These are phyloP conservation scores for Polyrhizophydium stewartii DNA, from an alignment of 371 early-diverging fungal genomes.

Conservation along the genomic window DNA sequence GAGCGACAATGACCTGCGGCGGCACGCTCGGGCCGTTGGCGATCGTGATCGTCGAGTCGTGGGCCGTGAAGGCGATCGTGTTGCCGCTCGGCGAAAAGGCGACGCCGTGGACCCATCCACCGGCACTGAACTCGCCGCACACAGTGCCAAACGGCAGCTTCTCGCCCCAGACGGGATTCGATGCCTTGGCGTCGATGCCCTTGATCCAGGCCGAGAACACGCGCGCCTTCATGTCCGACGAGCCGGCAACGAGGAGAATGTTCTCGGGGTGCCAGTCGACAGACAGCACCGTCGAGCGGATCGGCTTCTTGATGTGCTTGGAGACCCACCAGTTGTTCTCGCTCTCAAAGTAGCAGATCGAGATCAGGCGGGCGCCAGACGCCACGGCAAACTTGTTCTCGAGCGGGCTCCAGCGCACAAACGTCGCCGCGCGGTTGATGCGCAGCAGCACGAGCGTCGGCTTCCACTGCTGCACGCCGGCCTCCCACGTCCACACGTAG, in stretches of 20 bases:
- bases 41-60: slow-evolving; percentile 80
- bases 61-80: slow-evolving; percentile 79
- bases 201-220: slow-evolving; percentile 95
- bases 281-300: slow-evolving; percentile 84
- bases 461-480: slow-evolving; percentile 64
- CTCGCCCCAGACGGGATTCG: slow-evolving; percentile 82
- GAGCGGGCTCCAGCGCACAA: slow-evolving; percentile 91
- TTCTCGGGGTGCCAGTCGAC: slow-evolving; percentile 97
- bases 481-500: slow-evolving; percentile 91
- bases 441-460: slow-evolving; percentile 91
- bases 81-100: slow-evolving; percentile 92
- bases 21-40: slow-evolving; percentile 55
- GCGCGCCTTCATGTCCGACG: slow-evolving; percentile 91
- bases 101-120: slow-evolving; percentile 93
- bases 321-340: slow-evolving; percentile 96
- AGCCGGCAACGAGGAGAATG: slow-evolving; percentile 88
- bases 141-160: slow-evolving; percentile 91
- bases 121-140: slow-evolving; percentile 80
- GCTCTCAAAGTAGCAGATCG: slow-evolving; percentile 93
- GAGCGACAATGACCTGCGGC: slow-evolving; percentile 55
- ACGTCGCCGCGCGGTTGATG: slow-evolving; percentile 95
- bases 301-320: slow-evolving; percentile 92
- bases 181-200: slow-evolving; percentile 84
- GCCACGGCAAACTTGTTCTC: slow-evolving; percentile 98
- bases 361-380: slow-evolving; percentile 83